These are phyloP conservation scores for Cordyceps fumosorosea DNA, from an alignment of 2,329 filamentous ascomycete species.

Conservation along the genomic window DNA sequence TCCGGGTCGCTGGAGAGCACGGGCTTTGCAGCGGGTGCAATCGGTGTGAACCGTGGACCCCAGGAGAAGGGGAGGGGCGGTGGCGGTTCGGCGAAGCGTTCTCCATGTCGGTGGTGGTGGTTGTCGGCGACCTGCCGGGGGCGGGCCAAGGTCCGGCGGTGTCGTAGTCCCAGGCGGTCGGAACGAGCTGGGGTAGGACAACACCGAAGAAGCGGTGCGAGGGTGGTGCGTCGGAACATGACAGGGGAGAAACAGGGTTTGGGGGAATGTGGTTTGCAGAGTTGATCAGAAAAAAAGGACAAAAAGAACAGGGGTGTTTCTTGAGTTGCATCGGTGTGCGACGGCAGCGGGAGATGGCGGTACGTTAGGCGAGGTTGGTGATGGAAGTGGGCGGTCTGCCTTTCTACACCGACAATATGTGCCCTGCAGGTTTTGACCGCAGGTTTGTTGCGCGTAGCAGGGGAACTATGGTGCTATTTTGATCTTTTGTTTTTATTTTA, in stretches of 20 bases:
- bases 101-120: background rate
- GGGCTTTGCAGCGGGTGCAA: no score
- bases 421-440: conserved; percentile 1
- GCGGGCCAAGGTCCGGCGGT: background rate
- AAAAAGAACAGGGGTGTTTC: background rate
- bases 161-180: conserved; percentile 1
- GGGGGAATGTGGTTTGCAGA: no score
- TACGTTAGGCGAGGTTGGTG: background rate
- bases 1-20: no score
- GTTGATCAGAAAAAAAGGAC: background rate
- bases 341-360: background rate
- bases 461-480: background rate
- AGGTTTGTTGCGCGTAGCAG: background rate
- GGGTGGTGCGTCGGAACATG: background rate
- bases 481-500: background rate
- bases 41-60: no score
- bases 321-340: background rate
- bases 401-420: background rate
- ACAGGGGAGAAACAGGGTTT: no score
- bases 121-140: background rate
- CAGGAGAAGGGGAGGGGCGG: no score
- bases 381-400: background rate
- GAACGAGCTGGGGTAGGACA: conserved; percentile 7
- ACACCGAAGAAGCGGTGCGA: background rate
- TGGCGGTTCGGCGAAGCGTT: no score